Percentiles rank a stretch among this genome's conserved stretches.
Evolutionary conservation across 257 asterid species (phyloP).

Genomic region (Fraxinus pennsylvanica): DNA sequence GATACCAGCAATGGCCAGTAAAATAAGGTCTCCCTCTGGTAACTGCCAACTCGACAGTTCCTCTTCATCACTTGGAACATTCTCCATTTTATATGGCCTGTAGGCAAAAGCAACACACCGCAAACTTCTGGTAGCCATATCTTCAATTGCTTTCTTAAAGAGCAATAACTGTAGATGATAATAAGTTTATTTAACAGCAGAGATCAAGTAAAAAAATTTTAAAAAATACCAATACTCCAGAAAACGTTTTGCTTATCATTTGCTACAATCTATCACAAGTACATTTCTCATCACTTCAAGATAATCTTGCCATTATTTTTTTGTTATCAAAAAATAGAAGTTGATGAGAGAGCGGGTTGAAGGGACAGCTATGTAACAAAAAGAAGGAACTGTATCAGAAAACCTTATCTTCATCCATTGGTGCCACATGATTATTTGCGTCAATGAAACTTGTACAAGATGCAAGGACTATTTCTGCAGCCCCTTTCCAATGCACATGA

Average conservation of each 20-base stretch:
- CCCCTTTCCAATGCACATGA: constrained; percentile 92
- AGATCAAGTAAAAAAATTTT: not conserved
- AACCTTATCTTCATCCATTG: constrained; percentile 77
- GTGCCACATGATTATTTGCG: constrained; percentile 53
- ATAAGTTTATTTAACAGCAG: constrained; percentile 19
- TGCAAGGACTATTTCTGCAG: constrained; percentile 84
- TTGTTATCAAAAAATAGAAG: not conserved
- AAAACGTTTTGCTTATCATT: not conserved
- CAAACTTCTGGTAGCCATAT: constrained; percentile 80
- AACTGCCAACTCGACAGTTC: constrained; percentile 73
- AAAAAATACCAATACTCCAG: constrained; percentile 11
- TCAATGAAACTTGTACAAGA: constrained; percentile 71
- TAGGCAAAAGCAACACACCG: constrained; percentile 96
- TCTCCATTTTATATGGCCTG: constrained; percentile 44
- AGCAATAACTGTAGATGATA: constrained; percentile 45
- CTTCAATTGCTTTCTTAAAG: constrained; percentile 65
- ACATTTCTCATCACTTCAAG: not conserved
- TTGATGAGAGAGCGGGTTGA: not conserved
- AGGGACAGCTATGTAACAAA: not conserved
- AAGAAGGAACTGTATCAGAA: constrained; percentile 7
- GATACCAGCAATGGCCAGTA: constrained; percentile 89
- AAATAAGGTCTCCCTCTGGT: constrained; percentile 78
- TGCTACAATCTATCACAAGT: constrained; percentile 5
- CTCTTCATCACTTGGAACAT: constrained; percentile 66
- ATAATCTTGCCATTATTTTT: not conserved